Evolutionary conservation across 257 asterid genomes (phyloP).

Genomic region (Ilex asprella): DNA sequence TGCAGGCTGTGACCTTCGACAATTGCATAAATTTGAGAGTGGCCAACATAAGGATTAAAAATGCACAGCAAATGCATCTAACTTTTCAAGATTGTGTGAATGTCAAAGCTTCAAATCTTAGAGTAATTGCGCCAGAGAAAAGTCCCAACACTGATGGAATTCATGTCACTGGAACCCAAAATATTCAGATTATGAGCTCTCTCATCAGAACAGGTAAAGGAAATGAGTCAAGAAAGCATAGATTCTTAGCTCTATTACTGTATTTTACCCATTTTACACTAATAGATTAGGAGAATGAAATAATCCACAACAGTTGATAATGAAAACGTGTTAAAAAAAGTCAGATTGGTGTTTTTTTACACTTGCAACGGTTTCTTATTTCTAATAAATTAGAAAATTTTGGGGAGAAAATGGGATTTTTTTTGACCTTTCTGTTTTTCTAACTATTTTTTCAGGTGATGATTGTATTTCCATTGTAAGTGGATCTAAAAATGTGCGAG

Average conservation of each 20-base stretch:
- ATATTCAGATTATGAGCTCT: slow-evolving; percentile 30
- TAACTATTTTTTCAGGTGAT: slow-evolving; percentile 38
- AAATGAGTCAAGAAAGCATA: too few relatives aligned
- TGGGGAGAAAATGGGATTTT: too few relatives aligned
- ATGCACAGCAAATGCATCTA: slow-evolving; percentile 25
- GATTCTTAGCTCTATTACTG: not conserved
- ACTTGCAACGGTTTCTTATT: too few relatives aligned
- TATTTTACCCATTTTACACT: too few relatives aligned
- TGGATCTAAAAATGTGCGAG: slow-evolving; percentile 55
- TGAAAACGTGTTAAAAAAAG: too few relatives aligned
- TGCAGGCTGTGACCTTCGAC: not conserved
- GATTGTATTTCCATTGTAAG: slow-evolving; percentile 82
- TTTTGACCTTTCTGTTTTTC: too few relatives aligned
- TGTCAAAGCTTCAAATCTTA: slow-evolving; percentile 37
- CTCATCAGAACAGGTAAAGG: slow-evolving; percentile 47
- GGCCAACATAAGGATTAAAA: not conserved
- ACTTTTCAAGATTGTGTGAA: slow-evolving; percentile 34
- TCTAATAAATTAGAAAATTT: too few relatives aligned
- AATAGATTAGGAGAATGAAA: too few relatives aligned
- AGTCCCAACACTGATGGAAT: slow-evolving; percentile 74
- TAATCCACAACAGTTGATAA: too few relatives aligned
- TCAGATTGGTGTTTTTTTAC: too few relatives aligned
- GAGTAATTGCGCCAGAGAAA: slow-evolving; percentile 35
- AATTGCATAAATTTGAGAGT: not conserved
- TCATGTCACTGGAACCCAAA: slow-evolving; percentile 42